phyloP scores from a whole-genome alignment of 2,329 filamentous ascomycete genomes.

The Colletotrichum tropicale region DNA sequence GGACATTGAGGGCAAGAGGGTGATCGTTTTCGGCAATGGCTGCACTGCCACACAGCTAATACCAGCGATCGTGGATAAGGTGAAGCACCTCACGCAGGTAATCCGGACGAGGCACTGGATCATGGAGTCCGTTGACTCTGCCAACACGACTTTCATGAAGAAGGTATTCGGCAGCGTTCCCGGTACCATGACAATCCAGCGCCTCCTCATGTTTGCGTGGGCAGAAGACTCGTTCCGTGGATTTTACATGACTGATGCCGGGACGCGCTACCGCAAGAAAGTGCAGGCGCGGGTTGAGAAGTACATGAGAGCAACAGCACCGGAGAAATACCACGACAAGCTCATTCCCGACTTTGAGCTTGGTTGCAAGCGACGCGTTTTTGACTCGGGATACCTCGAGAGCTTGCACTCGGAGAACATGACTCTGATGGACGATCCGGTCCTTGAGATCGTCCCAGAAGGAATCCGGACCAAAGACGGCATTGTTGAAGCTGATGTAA shows the following conservation, averaged over 20 bases:
- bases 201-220: constrained; percentile 44
- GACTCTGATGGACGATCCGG: constrained; percentile 49
- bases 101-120: constrained; percentile 48
- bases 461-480: constrained; percentile 40
- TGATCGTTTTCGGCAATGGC: constrained; percentile 60
- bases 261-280: constrained; percentile 33
- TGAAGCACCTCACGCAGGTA: constrained; percentile 39
- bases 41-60: constrained; percentile 60
- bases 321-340: constrained; percentile 64
- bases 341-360: constrained; percentile 66
- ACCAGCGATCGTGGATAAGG: constrained; percentile 42
- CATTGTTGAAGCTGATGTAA: constrained; percentile 59
- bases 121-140: constrained; percentile 32
- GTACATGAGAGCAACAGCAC: constrained; percentile 48
- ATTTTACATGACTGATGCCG: constrained; percentile 35
- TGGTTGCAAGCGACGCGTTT: constrained; percentile 69
- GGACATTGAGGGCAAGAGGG: constrained; percentile 49
- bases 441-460: constrained; percentile 49
- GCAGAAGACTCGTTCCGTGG: constrained; percentile 41
- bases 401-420: constrained; percentile 55
- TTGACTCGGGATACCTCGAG: constrained; percentile 60
- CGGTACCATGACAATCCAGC: constrained; percentile 42
- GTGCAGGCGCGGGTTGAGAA: constrained; percentile 42
- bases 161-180: constrained; percentile 52
- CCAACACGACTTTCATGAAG: constrained; percentile 20